Evolutionary conservation across 140 eudicot genomes (phyloP), one percentile per base, ranked within the genome.

Genomic region (Erigeron philadelphicus): DNA sequence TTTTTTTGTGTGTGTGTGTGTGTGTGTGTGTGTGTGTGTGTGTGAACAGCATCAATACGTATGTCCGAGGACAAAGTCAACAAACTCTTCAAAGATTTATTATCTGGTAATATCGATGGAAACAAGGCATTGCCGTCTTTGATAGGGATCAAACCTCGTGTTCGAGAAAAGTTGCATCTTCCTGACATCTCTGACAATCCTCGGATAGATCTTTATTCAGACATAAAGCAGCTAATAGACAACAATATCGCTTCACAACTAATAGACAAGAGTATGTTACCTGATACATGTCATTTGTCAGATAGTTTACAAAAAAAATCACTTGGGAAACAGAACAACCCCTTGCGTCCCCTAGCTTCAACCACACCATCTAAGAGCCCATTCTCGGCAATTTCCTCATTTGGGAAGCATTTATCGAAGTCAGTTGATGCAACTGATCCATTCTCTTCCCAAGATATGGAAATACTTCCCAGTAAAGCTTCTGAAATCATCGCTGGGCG

Each of bases 351-450:
- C 73, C 45, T 67, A 68, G 68, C 81, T 55, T 91, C 98, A 8
- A 88, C 95, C 38, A 79, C 89, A 44, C 85, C 83, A 40, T 82
- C 85, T 9, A 84, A 41, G 74, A 92, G 84, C 72, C 95, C 88
- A 42, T 80, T 88, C 61, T 83, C 79, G 67, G 84, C 93, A 47
- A 42, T 88, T 44, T 81, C 87, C 31, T 45, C 67, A 48, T 68
- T 92, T 55, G 85, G 84, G 61, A 88, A 78, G 75, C 75, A 60
- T 38, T 61, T 83, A 57, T 61, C 73, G 43, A 82, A 81, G 72
- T 80, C 82, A 11, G 61, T 17, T 42, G 84, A 72, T 48, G 53
- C 78, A 62, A 78, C 66, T 57, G 92, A 91, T 73, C 87, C 89
- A 9, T 88, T 84, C 66, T 77, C 86, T 50, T 42, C 79, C 18